These are phyloP conservation scores for Parasitella parasitica DNA, from an alignment of 371 early-diverging fungal species.

Conservation along the genomic window DNA sequence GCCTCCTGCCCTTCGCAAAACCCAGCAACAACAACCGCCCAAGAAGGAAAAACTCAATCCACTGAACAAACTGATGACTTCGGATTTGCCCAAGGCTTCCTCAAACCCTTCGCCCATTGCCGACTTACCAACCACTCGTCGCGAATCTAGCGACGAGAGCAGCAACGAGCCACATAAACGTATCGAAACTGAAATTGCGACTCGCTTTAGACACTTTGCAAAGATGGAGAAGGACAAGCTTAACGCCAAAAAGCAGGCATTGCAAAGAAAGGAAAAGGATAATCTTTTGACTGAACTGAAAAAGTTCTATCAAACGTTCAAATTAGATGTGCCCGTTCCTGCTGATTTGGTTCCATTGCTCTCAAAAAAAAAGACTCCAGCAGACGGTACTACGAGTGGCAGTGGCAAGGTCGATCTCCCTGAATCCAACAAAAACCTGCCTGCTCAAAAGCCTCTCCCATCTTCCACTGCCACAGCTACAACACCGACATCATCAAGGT, in stretches of 20 bases:
- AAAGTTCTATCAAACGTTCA: constrained; percentile 76
- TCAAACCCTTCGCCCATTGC: constrained; percentile 36
- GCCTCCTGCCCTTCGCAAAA: constrained; percentile 79
- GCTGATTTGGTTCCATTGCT: constrained; percentile 74
- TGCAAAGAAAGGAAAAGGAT: constrained; percentile 73
- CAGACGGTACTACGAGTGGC: not conserved
- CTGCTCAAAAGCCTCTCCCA: not conserved
- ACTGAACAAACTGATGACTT: constrained; percentile 36
- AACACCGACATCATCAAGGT: not conserved
- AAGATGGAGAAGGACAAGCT: constrained; percentile 77
- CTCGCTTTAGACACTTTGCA: constrained; percentile 68
- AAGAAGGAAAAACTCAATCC: constrained; percentile 18
- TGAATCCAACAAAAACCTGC: not conserved
- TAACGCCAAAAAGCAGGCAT: constrained; percentile 74
- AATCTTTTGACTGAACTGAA: constrained; percentile 78
- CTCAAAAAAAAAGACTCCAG: constrained; percentile 47
- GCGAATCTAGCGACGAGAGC: constrained; percentile 21
- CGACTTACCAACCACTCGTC: constrained; percentile 27
- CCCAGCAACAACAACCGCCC: constrained; percentile 13
- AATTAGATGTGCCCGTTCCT: constrained; percentile 74
- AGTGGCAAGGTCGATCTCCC: not conserved
- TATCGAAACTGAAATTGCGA: constrained; percentile 61
- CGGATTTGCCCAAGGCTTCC: constrained; percentile 29
- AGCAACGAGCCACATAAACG: constrained; percentile 8
- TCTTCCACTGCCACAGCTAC: not conserved